Percentiles rank a stretch among this genome's conserved stretches.
phyloP scores from a whole-genome alignment of 306 rosid species.

The Mimosa bimucronata region DNA sequence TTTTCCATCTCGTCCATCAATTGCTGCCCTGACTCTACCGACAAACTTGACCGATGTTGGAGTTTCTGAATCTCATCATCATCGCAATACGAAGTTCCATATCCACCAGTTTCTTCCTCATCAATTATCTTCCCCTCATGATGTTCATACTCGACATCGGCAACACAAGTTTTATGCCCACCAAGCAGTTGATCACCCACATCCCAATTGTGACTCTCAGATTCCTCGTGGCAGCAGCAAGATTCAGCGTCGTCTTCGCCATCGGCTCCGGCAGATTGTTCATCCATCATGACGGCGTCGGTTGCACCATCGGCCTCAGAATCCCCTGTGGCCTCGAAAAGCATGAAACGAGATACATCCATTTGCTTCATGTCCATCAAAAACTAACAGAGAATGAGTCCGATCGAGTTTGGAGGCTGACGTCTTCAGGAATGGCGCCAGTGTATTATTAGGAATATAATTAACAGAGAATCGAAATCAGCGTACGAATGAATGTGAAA shows the following conservation, averaged over 20 bases:
- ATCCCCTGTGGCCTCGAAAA: conserved; percentile 79
- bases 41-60: conserved; percentile 48
- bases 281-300: conserved; percentile 32
- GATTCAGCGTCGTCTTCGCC: conserved; percentile 72
- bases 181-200: conserved; percentile 12
- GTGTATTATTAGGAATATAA: background rate
- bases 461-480: too few relatives aligned
- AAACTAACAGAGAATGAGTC: too few relatives aligned
- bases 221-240: conserved; percentile 58
- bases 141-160: background rate
- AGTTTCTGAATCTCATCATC: conserved; percentile 41
- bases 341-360: conserved; percentile 55
- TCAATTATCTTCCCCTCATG: conserved; percentile 13
- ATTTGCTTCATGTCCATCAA: conserved; percentile 34
- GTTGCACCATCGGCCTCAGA: conserved; percentile 58
- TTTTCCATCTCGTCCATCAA: conserved; percentile 76
- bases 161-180: conserved; percentile 23
- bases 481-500: too few relatives aligned
- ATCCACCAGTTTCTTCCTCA: conserved; percentile 30
- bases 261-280: background rate
- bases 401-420: too few relatives aligned
- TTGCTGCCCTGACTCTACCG: conserved; percentile 60
- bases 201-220: conserved; percentile 23
- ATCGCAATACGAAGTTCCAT: conserved; percentile 41
- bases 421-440: conserved; percentile 1